Conservation (phyloP, 83 land plant genomes). For the Diphasiastrum complanatum region DNA sequence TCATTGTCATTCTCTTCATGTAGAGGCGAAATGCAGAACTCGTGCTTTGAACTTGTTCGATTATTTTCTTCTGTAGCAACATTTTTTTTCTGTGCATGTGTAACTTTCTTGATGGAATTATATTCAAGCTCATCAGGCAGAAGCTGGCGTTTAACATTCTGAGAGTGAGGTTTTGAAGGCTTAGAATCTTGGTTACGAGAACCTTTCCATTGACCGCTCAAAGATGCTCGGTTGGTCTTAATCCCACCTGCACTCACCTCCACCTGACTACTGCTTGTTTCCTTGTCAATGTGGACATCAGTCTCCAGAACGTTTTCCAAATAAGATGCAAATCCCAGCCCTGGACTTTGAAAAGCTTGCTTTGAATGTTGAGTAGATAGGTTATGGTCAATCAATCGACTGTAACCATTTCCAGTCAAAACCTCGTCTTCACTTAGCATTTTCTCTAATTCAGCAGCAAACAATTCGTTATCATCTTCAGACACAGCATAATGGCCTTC, state of each 20-base stretch:
- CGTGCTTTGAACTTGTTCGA: neutral
- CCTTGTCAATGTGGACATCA: too few relatives aligned
- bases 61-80: neutral
- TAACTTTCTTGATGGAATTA: neutral
- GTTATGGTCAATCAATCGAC: too few relatives aligned
- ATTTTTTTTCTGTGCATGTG: too few relatives aligned
- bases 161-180: neutral
- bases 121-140: neutral
- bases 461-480: neutral
- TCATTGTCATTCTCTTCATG: neutral
- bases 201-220: neutral
- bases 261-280: too few relatives aligned
- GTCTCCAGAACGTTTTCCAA: too few relatives aligned
- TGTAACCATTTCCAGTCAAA: too few relatives aligned
- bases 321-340: too few relatives aligned
- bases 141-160: neutral
- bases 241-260: too few relatives aligned
- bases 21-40: neutral
- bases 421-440: too few relatives aligned
- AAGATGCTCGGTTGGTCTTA: too few relatives aligned
- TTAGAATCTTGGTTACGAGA: neutral
- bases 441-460: neutral
- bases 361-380: too few relatives aligned
- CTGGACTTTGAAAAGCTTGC: too few relatives aligned
- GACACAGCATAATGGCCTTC: neutral